Percentiles rank a stretch among this genome's conserved stretches.
These are phyloP conservation scores for Rhodotorula sp. DNA, from an alignment of 1,284 basidiomycete species.

Conservation along the genomic window DNA sequence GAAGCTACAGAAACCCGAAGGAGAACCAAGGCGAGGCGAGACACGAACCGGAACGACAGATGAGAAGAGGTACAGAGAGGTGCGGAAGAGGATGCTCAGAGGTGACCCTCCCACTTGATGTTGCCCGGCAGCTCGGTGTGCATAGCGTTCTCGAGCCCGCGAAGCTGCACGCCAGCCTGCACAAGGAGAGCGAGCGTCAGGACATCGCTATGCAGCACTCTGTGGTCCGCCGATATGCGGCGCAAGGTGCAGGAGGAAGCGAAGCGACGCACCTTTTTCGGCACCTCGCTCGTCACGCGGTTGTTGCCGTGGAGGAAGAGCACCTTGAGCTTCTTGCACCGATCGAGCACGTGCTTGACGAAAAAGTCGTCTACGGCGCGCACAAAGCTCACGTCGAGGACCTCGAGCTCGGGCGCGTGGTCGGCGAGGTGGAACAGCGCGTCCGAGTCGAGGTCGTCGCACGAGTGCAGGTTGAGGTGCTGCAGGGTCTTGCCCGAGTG, in stretches of 20 bases:
- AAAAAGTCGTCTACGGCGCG: conserved; percentile 79
- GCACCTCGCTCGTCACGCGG: conserved; percentile 41
- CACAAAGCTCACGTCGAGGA: conserved; percentile 85
- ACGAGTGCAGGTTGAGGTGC: conserved; percentile 70
- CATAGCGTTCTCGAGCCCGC: conserved; percentile 31
- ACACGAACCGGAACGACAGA: neutral
- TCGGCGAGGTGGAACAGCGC: conserved; percentile 59
- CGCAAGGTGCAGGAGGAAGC: neutral
- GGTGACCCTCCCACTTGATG: conserved; percentile 16
- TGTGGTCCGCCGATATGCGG: too few relatives aligned
- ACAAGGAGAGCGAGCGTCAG: neutral
- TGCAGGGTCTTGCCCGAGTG: conserved; percentile 70
- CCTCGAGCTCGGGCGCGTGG: conserved; percentile 58
- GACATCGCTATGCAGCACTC: neutral
- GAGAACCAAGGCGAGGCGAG: neutral
- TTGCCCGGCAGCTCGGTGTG: conserved; percentile 26
- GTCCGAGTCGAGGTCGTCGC: conserved; percentile 64
- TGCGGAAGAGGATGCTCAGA: neutral
- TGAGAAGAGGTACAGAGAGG: neutral
- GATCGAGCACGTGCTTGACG: conserved; percentile 68
- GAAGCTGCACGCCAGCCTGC: conserved; percentile 27
- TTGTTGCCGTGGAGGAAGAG: conserved; percentile 51
- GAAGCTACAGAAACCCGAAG: neutral
- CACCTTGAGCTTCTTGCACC: conserved; percentile 42
- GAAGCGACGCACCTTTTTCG: conserved; percentile 33